phyloP scores from a whole-genome alignment of 306 rosid genomes.

The Canavalia ensiformis region DNA sequence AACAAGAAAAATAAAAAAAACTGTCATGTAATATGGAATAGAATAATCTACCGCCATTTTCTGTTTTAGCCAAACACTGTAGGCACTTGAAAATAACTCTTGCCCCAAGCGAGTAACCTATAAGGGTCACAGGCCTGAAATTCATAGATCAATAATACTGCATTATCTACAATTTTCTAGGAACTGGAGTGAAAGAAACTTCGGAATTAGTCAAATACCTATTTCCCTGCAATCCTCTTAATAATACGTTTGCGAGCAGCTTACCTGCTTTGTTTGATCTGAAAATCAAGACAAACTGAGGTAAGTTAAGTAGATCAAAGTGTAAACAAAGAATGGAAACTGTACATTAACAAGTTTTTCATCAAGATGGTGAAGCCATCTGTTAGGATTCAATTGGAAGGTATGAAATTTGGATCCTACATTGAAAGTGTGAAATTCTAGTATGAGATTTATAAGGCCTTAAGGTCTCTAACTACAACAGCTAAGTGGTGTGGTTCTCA shows the following conservation, averaged over 20 bases:
- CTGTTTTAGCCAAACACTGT: constrained; percentile 52
- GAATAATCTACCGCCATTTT: constrained; percentile 55
- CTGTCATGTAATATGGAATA: neutral
- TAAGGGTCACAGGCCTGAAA: constrained; percentile 75
- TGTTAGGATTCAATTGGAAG: too few relatives aligned
- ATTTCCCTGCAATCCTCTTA: constrained; percentile 69
- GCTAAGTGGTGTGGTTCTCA: too few relatives aligned
- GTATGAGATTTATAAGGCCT: too few relatives aligned
- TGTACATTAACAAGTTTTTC: neutral
- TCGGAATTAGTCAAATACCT: constrained; percentile 52
- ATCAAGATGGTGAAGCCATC: constrained; percentile 2
- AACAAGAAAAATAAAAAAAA: neutral
- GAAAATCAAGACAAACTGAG: constrained; percentile 41
- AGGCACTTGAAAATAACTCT: constrained; percentile 69
- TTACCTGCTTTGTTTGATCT: constrained; percentile 76
- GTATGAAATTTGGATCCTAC: too few relatives aligned
- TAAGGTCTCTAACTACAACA: too few relatives aligned
- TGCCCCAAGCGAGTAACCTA: constrained; percentile 72
- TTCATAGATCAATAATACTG: constrained; percentile 32
- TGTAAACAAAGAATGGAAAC: constrained; percentile 32
- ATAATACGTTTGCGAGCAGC: constrained; percentile 67
- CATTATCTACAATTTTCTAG: constrained; percentile 21
- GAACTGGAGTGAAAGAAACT: constrained; percentile 29
- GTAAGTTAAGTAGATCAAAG: constrained; percentile 28
- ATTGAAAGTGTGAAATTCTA: too few relatives aligned